phyloP scores from a whole-genome alignment of 495 filamentous ascomycete species.

The Coniosporium apollinis region DNA sequence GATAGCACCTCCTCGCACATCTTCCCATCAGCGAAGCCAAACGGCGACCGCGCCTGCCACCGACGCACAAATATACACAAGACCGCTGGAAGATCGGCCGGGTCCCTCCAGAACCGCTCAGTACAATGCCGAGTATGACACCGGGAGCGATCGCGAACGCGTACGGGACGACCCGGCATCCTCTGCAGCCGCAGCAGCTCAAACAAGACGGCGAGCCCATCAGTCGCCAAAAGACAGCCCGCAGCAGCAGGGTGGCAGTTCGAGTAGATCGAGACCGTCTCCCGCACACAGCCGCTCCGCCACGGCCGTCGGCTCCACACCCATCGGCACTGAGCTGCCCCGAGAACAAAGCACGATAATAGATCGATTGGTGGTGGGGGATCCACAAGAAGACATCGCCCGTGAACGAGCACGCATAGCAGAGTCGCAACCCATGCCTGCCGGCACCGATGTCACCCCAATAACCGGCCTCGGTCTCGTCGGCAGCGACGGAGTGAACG shows the following conservation, averaged over 20 bases:
- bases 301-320: slow-evolving; percentile 23
- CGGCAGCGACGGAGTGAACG: slow-evolving; percentile 38
- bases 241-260: slow-evolving; percentile 18
- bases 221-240: slow-evolving; percentile 28
- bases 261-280: slow-evolving; percentile 12
- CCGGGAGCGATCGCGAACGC: slow-evolving; percentile 11
- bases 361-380: slow-evolving; percentile 59
- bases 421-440: slow-evolving; percentile 39
- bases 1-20: slow-evolving; percentile 35
- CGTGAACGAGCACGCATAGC: slow-evolving; percentile 57
- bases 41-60: slow-evolving; percentile 6
- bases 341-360: slow-evolving; percentile 56
- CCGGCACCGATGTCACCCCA: slow-evolving; percentile 30
- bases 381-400: slow-evolving; percentile 61
- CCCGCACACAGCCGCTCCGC: slow-evolving; percentile 27
- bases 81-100: not conserved
- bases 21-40: slow-evolving; percentile 32
- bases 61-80: slow-evolving; percentile 1
- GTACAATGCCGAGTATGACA: slow-evolving; percentile 6
- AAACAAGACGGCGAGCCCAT: slow-evolving; percentile 34
- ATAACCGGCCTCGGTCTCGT: slow-evolving; percentile 38
- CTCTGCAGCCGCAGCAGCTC: slow-evolving; percentile 25
- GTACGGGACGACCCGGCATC: slow-evolving; percentile 22
- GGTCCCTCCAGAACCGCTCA: not conserved
- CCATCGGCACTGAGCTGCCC: slow-evolving; percentile 31